Percentiles rank a stretch among this genome's conserved stretches.
These are phyloP conservation scores for Citrus sp. DNA, from an alignment of 345 rosid genomes.

Conservation along the genomic window DNA sequence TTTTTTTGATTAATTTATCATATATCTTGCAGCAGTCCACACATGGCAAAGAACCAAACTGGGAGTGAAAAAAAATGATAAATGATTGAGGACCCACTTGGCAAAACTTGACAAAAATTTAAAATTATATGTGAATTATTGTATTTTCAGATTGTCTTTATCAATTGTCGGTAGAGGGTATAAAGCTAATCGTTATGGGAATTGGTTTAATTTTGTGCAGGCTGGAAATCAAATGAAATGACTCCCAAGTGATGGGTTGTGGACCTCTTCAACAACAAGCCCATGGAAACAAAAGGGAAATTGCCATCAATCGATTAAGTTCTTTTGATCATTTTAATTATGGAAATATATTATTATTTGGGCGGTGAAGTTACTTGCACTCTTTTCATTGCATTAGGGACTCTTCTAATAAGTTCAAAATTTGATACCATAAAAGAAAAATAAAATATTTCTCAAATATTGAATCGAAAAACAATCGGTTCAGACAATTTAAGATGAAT, in stretches of 20 bases:
- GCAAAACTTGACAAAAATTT: not conserved
- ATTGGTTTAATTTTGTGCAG: not conserved
- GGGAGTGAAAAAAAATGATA: not conserved
- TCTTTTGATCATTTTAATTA: not conserved
- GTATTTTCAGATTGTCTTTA: not conserved
- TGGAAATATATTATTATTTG: not conserved
- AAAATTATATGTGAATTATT: not conserved
- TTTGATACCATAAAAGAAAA: too few species aligned
- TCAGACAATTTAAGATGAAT: too few species aligned
- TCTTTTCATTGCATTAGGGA: too few species aligned
- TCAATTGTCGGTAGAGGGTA: not conserved
- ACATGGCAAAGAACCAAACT: slow-evolving; percentile 6
- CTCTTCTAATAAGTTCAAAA: too few species aligned
- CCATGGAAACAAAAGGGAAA: not conserved
- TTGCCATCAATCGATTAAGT: not conserved
- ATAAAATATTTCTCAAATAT: too few species aligned
- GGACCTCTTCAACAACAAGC: slow-evolving; percentile 13
- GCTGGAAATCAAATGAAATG: slow-evolving; percentile 7
- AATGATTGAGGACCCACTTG: slow-evolving; percentile 9
- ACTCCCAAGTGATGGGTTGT: not conserved
- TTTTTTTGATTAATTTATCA: not conserved
- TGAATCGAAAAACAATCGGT: too few species aligned
- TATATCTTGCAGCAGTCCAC: not conserved
- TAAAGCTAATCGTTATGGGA: not conserved
- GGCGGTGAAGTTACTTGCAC: not conserved